Evolutionary conservation across 371 early-diverging fungal species (phyloP), one percentile per base, ranked within the genome.

Genomic region (Lichtheimia corymbifera): DNA sequence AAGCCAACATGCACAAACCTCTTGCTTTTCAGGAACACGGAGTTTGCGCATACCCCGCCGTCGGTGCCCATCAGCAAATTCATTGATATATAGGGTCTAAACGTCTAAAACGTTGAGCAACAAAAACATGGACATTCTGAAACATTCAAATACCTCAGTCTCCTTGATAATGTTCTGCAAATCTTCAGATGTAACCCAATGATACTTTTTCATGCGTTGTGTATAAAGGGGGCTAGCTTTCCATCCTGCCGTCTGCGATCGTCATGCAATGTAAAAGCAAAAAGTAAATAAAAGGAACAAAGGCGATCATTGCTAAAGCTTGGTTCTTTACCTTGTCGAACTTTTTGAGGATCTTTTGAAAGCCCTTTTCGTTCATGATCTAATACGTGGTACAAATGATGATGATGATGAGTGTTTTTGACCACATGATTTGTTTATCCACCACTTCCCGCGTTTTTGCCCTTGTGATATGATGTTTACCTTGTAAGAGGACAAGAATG

Each of bases 271-370:
- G 11, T 28, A 61, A 61, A 9, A 0, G 11, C 5, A 28, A 28
- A 28, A 11, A 35, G 35, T 35, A 2, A 35, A 35, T 35, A 35
- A 35, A 35, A 35, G 35, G 35, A 35, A 22, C 22, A 22, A 22
- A 22, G 22, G 22, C 2, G 22, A 22, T 22, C 22, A 22, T 22
- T 22, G 22, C 35, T 11, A 9, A 35, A 11, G 4, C 4, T 52
- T 50, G 6, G 13, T 14, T 45, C 13, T 15, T 77, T 55, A 82
- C 82, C 74, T 91, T 89, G 61, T 89, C 89, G 73, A 88, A 91
- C 73, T 91, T 93, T 58, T 92, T 91, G 18, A 92, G 68, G 50
- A 91, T 90, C 66, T 93, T 92, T 52, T 83, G 78, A 52, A 89
- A 87, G 2, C 89, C 93, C 11, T 86, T 87, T 55, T 88, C 82